Conservation (phyloP, 208 protist species). For the Leishmania braziliensis region DNA sequence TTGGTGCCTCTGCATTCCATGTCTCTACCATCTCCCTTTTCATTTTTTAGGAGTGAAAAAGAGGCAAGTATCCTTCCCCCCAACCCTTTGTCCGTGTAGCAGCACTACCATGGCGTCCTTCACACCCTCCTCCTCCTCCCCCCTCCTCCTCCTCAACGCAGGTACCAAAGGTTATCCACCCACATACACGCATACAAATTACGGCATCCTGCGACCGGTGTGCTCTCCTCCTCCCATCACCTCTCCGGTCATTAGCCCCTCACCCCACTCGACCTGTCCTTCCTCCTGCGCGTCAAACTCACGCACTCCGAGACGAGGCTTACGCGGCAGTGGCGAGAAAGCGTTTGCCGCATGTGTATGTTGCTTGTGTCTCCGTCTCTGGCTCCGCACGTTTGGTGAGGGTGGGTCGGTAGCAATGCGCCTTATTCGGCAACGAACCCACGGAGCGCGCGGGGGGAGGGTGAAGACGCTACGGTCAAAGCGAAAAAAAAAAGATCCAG, state of each 20-base stretch:
- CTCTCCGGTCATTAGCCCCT: not conserved
- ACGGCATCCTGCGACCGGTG: not conserved
- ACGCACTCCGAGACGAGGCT: not conserved
- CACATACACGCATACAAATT: not conserved
- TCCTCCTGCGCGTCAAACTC: not conserved
- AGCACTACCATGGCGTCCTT: not conserved
- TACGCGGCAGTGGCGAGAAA: not conserved
- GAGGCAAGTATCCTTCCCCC: no score
- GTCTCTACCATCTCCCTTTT: not conserved
- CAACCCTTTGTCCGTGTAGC: not conserved
- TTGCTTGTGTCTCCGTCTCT: not conserved
- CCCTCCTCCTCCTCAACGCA: not conserved
- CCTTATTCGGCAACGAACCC: not conserved
- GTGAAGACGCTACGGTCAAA: not conserved
- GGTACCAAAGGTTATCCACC: not conserved
- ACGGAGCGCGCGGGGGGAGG: not conserved
- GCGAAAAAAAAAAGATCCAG: not conserved
- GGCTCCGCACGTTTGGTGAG: not conserved
- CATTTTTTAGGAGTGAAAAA: not conserved
- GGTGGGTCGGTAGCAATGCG: not conserved
- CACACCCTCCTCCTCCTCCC: not conserved
- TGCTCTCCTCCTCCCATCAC: not conserved
- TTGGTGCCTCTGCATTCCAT: not conserved
- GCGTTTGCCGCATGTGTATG: not conserved
- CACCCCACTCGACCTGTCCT: not conserved